These are phyloP conservation scores for Penicillium verhagenii DNA, from an alignment of 495 filamentous ascomycete species.

Conservation along the genomic window DNA sequence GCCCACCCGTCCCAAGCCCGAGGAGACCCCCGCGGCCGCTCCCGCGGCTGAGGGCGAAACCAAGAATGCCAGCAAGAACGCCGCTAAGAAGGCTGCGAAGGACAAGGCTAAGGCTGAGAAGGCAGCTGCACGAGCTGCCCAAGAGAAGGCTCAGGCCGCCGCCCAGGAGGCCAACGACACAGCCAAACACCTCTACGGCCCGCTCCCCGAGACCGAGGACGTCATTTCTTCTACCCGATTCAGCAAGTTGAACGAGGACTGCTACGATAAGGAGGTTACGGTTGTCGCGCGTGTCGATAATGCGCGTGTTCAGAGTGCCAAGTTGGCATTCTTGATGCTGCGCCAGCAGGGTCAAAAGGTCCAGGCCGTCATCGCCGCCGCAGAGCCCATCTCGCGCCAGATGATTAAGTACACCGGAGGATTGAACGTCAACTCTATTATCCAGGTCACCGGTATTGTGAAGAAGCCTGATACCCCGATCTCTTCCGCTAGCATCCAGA, in stretches of 20 bases:
- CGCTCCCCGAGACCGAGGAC: slow-evolving; percentile 41
- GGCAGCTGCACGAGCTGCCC: slow-evolving; percentile 52
- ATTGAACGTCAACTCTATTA: slow-evolving; percentile 75
- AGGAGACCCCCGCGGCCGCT: slow-evolving; percentile 36
- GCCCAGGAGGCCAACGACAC: slow-evolving; percentile 62
- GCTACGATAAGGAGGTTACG: slow-evolving; percentile 71
- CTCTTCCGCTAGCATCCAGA: slow-evolving; percentile 71
- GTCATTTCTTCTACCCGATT: slow-evolving; percentile 36
- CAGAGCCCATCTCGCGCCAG: slow-evolving; percentile 56
- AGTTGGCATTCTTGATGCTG: slow-evolving; percentile 89
- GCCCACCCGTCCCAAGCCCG: slow-evolving; percentile 48
- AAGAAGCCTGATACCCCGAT: slow-evolving; percentile 73
- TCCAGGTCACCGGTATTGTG: slow-evolving; percentile 73
- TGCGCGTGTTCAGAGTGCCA: slow-evolving; percentile 80
- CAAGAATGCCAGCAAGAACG: slow-evolving; percentile 59
- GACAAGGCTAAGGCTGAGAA: slow-evolving; percentile 67
- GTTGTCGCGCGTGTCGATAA: slow-evolving; percentile 87
- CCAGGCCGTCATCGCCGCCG: slow-evolving; percentile 70
- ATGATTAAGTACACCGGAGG: slow-evolving; percentile 89
- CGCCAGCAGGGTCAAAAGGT: slow-evolving; percentile 78
- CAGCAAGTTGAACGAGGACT: slow-evolving; percentile 50
- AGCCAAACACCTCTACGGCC: slow-evolving; percentile 69
- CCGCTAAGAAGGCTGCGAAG: slow-evolving; percentile 65
- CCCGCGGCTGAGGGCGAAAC: slow-evolving; percentile 37
- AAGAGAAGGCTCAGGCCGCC: slow-evolving; percentile 51